phyloP scores from a whole-genome alignment of 257 asterid species.

The Capsicum rhomboideum region DNA sequence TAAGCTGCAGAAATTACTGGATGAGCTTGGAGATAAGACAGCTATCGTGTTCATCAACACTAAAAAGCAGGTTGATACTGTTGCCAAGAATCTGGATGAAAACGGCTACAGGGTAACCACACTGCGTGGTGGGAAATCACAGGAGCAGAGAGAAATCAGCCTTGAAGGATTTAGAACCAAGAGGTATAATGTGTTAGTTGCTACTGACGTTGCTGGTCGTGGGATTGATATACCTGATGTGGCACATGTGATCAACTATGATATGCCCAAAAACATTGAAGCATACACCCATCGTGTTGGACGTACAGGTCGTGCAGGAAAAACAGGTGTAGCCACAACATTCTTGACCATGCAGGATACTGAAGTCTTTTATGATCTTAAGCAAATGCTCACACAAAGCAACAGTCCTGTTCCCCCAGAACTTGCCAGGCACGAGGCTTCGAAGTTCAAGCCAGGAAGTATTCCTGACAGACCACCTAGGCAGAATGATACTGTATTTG shows the following conservation, averaged over 20 bases:
- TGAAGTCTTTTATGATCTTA: conserved; percentile 10
- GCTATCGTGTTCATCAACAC: conserved; percentile 52
- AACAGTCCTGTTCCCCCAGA: conserved; percentile 5
- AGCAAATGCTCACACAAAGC: conserved; percentile 50
- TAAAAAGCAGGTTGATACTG: conserved; percentile 36
- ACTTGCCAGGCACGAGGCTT: background rate
- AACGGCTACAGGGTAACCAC: conserved; percentile 42
- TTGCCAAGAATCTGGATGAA: conserved; percentile 31
- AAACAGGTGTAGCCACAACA: conserved; percentile 51
- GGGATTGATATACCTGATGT: conserved; percentile 61
- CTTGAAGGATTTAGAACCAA: conserved; percentile 53
- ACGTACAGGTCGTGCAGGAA: conserved; percentile 11
- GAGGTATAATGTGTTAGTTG: conserved; percentile 45
- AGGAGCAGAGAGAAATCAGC: conserved; percentile 48
- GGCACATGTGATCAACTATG: conserved; percentile 47
- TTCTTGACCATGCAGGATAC: conserved; percentile 55
- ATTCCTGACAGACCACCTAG: background rate
- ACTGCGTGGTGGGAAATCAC: conserved; percentile 63
- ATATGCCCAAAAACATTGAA: conserved; percentile 29
- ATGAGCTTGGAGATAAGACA: conserved; percentile 47
- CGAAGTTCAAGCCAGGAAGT: background rate
- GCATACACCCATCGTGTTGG: conserved; percentile 3
- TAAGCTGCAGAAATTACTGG: conserved; percentile 34
- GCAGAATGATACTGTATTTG: background rate
- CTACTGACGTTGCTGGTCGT: conserved; percentile 63